These are phyloP conservation scores for Clavispora vitiphila DNA, from an alignment of 805 yeast species.

Conservation along the genomic window DNA sequence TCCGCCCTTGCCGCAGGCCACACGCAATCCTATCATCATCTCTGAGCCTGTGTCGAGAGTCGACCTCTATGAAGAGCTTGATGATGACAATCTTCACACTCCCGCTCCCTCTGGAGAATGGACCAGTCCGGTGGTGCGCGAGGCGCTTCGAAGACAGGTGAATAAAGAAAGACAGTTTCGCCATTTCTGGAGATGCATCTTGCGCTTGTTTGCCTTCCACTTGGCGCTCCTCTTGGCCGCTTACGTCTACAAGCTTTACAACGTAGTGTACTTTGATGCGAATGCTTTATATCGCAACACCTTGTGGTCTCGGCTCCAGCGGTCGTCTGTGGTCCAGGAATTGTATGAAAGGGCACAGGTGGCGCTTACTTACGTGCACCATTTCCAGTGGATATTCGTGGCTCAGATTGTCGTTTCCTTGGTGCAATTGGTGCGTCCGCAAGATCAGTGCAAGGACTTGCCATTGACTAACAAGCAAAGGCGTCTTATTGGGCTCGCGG, in stretches of 20 bases:
- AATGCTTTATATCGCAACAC: slow-evolving; percentile 7
- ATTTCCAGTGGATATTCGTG: slow-evolving; percentile 16
- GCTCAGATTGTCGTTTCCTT: slow-evolving; percentile 24
- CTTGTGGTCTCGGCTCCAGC: slow-evolving; percentile 1
- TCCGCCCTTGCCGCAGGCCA: slow-evolving; percentile 5
- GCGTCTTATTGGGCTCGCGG: slow-evolving; percentile 38
- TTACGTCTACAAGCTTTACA: slow-evolving; percentile 7
- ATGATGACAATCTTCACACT: slow-evolving; percentile 1
- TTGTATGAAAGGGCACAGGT: neutral
- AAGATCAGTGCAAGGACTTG: slow-evolving; percentile 48
- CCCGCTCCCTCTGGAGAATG: slow-evolving; percentile 23
- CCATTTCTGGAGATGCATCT: slow-evolving; percentile 23
- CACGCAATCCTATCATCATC: slow-evolving; percentile 9
- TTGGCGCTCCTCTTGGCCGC: slow-evolving; percentile 15
- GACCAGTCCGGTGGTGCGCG: slow-evolving; percentile 38
- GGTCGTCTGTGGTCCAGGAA: neutral
- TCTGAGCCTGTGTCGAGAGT: neutral
- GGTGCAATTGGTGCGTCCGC: slow-evolving; percentile 31
- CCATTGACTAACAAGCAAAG: slow-evolving; percentile 46
- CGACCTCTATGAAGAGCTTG: slow-evolving; percentile 1
- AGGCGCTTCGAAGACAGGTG: slow-evolving; percentile 42
- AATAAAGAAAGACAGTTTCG: slow-evolving; percentile 36
- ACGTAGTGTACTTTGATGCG: slow-evolving; percentile 6
- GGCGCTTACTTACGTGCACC: slow-evolving; percentile 1
- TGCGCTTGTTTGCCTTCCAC: slow-evolving; percentile 24